Percentiles rank a stretch among this genome's conserved stretches.
phyloP scores from a whole-genome alignment of 2,329 filamentous ascomycete genomes.

The Diaporthe amygdali region DNA sequence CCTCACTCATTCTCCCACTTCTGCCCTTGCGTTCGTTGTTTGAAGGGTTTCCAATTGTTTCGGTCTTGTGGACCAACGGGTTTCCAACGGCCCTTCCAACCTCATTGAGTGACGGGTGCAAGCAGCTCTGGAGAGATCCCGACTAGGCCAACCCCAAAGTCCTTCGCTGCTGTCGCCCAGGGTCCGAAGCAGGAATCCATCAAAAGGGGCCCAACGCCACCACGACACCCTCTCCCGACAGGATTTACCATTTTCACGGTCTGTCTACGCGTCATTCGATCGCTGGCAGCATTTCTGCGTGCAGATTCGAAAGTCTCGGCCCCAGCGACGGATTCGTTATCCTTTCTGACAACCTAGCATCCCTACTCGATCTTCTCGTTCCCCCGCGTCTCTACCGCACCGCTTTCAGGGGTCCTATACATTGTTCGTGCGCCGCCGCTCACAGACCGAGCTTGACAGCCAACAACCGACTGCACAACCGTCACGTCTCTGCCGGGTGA shows the following conservation, averaged over 20 bases:
- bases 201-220: constrained; percentile 4
- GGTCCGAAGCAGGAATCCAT: constrained; percentile 12
- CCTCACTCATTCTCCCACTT: neutral
- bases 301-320: neutral
- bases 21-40: constrained; percentile 11
- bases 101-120: constrained; percentile 21
- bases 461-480: constrained; percentile 1
- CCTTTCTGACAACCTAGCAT: constrained; percentile 1
- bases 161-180: constrained; percentile 12
- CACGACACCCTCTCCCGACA: neutral
- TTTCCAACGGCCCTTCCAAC: constrained; percentile 3
- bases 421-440: constrained; percentile 20
- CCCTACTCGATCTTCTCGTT: neutral
- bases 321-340: neutral
- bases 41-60: constrained; percentile 16
- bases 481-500: constrained; percentile 3
- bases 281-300: neutral
- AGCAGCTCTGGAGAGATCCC: constrained; percentile 11
- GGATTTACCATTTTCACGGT: neutral
- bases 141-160: constrained; percentile 14
- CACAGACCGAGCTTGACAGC: constrained; percentile 7
- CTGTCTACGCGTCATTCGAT: neutral
- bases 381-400: neutral
- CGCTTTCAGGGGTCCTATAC: constrained; percentile 8
- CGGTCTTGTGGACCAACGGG: constrained; percentile 15